Evolutionary conservation across 1,284 basidiomycete genomes (phyloP).

Genomic region (Cryptococcus sp.): DNA sequence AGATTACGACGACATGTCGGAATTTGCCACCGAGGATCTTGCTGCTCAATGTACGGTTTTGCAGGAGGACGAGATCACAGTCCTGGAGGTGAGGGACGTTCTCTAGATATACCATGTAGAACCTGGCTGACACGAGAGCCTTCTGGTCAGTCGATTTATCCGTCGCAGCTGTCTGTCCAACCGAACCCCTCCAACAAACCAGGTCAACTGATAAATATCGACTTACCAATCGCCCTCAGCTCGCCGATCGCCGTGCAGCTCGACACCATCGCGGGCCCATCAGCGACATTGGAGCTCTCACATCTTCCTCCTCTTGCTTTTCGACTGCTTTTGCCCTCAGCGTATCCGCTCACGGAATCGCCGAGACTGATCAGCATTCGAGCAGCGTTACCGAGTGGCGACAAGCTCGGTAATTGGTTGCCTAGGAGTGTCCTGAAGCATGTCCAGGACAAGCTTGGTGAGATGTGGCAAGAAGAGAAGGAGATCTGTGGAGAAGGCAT

Average conservation of each 20-base stretch:
- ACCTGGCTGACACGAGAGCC: neutral
- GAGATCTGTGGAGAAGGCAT: conserved; percentile 23
- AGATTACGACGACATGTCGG: too few relatives aligned
- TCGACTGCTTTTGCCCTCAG: conserved; percentile 26
- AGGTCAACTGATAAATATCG: conserved; percentile 22
- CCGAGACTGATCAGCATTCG: conserved; percentile 23
- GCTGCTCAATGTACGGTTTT: conserved; percentile 14
- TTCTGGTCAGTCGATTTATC: conserved; percentile 40
- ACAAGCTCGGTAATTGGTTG: conserved; percentile 26
- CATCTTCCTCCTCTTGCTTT: conserved; percentile 42
- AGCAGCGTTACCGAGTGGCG: conserved; percentile 19
- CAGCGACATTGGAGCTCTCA: conserved; percentile 19
- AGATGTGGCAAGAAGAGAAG: conserved; percentile 29
- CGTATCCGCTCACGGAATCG: conserved; percentile 31
- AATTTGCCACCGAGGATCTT: neutral
- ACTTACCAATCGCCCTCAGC: conserved; percentile 34
- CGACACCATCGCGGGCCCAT: conserved; percentile 11
- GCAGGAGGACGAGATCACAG: conserved; percentile 41
- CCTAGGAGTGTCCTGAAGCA: conserved; percentile 4
- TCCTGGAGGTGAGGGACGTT: conserved; percentile 34
- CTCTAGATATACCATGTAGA: neutral
- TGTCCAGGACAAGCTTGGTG: conserved; percentile 16
- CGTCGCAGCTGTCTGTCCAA: conserved; percentile 21
- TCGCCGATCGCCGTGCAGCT: conserved; percentile 6
- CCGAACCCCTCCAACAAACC: conserved; percentile 17